Evolutionary conservation across 768 basidiomycete species (phyloP).

Genomic region (Tubosaeta sp.): DNA sequence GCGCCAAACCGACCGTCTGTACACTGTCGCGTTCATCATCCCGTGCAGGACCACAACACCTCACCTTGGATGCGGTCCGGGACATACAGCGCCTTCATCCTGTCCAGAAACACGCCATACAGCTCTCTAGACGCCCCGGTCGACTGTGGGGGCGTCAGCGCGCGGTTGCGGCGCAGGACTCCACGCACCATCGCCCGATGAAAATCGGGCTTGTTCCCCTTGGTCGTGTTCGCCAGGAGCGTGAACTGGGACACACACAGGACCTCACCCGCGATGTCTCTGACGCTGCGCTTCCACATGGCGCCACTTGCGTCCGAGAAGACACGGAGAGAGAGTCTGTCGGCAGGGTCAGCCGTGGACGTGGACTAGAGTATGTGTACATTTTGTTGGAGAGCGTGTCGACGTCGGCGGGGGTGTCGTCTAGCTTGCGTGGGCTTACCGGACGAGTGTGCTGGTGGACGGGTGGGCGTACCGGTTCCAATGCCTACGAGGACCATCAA

Average conservation of each 20-base stretch:
- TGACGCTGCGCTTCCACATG: constrained; percentile 87
- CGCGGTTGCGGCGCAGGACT: background rate
- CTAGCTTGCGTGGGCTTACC: constrained; percentile 39
- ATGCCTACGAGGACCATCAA: constrained; percentile 91
- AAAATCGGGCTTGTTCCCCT: constrained; percentile 91
- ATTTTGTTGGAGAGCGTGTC: constrained; percentile 78
- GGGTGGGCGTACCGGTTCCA: constrained; percentile 55
- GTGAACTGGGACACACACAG: constrained; percentile 96
- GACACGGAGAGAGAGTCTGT: constrained; percentile 66
- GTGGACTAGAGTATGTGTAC: constrained; percentile 30
- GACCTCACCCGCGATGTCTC: constrained; percentile 85
- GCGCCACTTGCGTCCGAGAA: constrained; percentile 60
- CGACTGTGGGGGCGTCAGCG: constrained; percentile 42
- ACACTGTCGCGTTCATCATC: background rate
- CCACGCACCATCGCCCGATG: constrained; percentile 82
- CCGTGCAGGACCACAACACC: background rate
- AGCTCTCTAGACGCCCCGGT: constrained; percentile 60
- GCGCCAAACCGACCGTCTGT: constrained; percentile 92
- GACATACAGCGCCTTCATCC: constrained; percentile 61
- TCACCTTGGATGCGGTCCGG: constrained; percentile 77
- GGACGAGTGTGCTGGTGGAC: constrained; percentile 4
- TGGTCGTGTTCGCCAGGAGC: constrained; percentile 78
- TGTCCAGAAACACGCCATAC: constrained; percentile 71
- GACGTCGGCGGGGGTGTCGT: constrained; percentile 77
- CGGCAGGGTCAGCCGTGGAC: constrained; percentile 4